These are phyloP conservation scores for Clarireedia hainanense DNA, from an alignment of 2,329 filamentous ascomycete species.

Conservation along the genomic window DNA sequence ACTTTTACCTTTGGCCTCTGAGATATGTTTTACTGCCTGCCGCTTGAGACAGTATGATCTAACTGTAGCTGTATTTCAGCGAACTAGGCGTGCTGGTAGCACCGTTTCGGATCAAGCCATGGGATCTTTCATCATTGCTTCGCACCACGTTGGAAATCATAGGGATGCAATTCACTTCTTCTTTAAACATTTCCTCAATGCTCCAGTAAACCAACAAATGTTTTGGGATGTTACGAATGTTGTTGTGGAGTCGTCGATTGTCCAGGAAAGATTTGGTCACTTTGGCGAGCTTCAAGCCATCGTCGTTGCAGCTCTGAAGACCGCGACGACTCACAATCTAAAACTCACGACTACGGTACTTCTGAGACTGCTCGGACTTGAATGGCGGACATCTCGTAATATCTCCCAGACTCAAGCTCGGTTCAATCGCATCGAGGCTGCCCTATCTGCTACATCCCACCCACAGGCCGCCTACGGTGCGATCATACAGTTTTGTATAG, in stretches of 20 bases:
- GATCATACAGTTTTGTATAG: slow-evolving; percentile 28
- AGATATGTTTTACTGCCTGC: slow-evolving; percentile 19
- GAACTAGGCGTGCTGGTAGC: slow-evolving; percentile 11
- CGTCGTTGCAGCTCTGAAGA: slow-evolving; percentile 14
- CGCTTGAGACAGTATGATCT: slow-evolving; percentile 16
- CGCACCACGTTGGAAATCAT: slow-evolving; percentile 15
- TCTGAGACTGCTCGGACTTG: slow-evolving; percentile 20
- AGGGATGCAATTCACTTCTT: slow-evolving; percentile 3
- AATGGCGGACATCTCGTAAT: slow-evolving; percentile 23
- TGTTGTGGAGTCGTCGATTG: slow-evolving; percentile 20
- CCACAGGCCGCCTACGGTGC: slow-evolving; percentile 23
- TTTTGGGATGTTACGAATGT: slow-evolving; percentile 14
- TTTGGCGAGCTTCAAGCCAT: slow-evolving; percentile 20
- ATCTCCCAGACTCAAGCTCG: slow-evolving; percentile 18
- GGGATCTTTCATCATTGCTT: slow-evolving; percentile 16
- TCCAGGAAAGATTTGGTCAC: slow-evolving; percentile 10
- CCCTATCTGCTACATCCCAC: slow-evolving; percentile 10
- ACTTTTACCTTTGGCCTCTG: slow-evolving; percentile 14
- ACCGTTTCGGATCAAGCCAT: background rate
- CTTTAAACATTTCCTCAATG: slow-evolving; percentile 1
- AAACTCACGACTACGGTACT: slow-evolving; percentile 19
- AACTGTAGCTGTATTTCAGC: slow-evolving; percentile 18
- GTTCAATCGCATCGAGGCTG: slow-evolving; percentile 21
- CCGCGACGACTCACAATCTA: slow-evolving; percentile 17
- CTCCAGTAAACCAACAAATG: slow-evolving; percentile 12